A percentile compares a stretch with the other conserved stretches of the same genome.
Evolutionary conservation across 2,329 filamentous ascomycete species (phyloP).

Genomic region (Trichoderma guizhouense): DNA sequence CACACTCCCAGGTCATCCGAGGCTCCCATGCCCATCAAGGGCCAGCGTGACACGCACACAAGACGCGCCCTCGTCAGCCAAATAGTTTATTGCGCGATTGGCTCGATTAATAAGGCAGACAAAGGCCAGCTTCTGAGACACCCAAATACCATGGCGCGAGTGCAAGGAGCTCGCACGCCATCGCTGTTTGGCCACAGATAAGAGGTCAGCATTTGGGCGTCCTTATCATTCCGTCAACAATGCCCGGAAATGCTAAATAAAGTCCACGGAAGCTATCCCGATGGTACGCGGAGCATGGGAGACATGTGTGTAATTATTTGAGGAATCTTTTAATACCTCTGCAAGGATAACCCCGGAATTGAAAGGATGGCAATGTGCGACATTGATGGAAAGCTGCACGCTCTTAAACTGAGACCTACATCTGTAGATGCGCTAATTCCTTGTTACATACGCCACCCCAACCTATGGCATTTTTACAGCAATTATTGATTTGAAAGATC

Average conservation of each 20-base stretch:
- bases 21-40: not conserved
- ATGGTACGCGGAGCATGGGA: not conserved
- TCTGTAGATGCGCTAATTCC: not conserved
- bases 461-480: not conserved
- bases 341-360: not conserved
- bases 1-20: slow-evolving; percentile 1
- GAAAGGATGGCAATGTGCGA: not conserved
- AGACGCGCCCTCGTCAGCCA: slow-evolving; percentile 18
- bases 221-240: not conserved
- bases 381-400: not conserved
- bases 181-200: not conserved
- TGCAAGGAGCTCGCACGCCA: slow-evolving; percentile 17
- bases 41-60: slow-evolving; percentile 13
- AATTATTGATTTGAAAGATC: not conserved
- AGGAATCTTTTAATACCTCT: not conserved
- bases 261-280: not conserved
- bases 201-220: not conserved
- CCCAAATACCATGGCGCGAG: slow-evolving; percentile 14
- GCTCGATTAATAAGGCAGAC: slow-evolving; percentile 14
- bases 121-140: not conserved
- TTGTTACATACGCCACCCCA: not conserved
- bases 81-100: slow-evolving; percentile 18
- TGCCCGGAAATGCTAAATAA: not conserved
- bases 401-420: not conserved
- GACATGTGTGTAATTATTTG: not conserved